Base-by-base conservation (phyloP, 441 rosid genomes). In the Croton laevigatus region DNA sequence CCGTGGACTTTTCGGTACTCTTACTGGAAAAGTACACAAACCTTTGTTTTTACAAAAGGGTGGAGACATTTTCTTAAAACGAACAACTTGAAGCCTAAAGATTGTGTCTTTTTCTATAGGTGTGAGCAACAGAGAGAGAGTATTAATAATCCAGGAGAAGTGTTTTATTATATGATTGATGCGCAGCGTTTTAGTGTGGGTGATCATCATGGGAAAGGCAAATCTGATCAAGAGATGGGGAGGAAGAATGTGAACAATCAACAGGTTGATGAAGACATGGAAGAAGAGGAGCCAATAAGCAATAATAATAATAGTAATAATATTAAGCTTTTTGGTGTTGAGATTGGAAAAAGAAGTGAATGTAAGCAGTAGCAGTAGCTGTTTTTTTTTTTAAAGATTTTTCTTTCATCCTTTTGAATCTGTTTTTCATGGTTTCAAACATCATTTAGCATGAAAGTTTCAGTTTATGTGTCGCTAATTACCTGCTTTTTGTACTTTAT, bases 1-100 rank as follows among this genome's bases (percentile, higher is more conserved):
- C 49, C 79, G 7, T 79, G 82, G 82, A 78, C 44, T 62, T 79
- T 79, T 36, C 69, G 74, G 40, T 77, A 73, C 55, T 72, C 78
- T 5, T 82, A 79, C 46, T 65, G 80, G 76, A 71, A 53, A 20
- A 79, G 80, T 11, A 73, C 69, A 5, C 66, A 51, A 38, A 73
- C 75, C 14, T 80, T 62, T 54, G 65, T 71, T 68, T 68, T 81
- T 4, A 66, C 75, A 10, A 72, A 38, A 58, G 81, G 81, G 12
- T 81, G 76, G 81, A 72, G 75, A 38, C 75, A 69, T 22, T 75
- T 80, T 16, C 71, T 72, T 8, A 59, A 12, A 65, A 70, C 61
- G 81, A 77, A 81, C 16, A 52, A 60, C 65, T 37, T 78, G 80
- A 80, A 14, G 1, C 62, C 74, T 19, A 70, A 66, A 40, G 78